Conservation (phyloP, 2,329 filamentous ascomycete species). For the Claviceps lovelessii region DNA sequence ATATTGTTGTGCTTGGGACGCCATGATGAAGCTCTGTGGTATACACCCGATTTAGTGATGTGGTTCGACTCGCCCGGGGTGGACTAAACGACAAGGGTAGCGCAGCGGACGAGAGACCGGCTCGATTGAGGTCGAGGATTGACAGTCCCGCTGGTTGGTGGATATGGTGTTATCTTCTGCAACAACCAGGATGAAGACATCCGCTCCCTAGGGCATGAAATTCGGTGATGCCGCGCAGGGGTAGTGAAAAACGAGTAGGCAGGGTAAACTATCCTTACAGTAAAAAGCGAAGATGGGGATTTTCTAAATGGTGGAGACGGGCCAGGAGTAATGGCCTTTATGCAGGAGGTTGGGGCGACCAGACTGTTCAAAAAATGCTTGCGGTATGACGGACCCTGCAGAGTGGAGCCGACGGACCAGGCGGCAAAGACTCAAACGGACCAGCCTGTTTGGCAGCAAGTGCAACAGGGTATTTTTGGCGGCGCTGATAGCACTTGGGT, state of each 20-base stretch:
- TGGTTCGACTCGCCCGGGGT: background rate
- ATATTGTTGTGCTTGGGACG: conserved; percentile 14
- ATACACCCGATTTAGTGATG: conserved; percentile 19
- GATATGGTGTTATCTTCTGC: background rate
- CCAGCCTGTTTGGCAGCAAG: background rate
- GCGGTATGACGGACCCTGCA: background rate
- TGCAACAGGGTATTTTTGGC: conserved; percentile 3
- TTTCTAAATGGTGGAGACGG: conserved; percentile 1
- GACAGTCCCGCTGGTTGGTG: background rate
- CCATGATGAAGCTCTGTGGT: conserved; percentile 22
- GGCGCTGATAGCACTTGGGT: conserved; percentile 1
- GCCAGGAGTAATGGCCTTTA: conserved; percentile 1
- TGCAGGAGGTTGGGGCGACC: conserved; percentile 5
- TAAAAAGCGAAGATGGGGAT: conserved; percentile 2
- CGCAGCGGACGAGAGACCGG: conserved; percentile 2
- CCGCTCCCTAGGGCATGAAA: background rate
- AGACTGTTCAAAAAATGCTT: conserved; percentile 1
- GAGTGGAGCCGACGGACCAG: conserved; percentile 4
- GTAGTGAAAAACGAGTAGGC: background rate
- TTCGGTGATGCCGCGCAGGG: background rate
- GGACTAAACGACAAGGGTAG: conserved; percentile 1
- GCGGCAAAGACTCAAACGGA: background rate
- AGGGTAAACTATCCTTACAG: background rate
- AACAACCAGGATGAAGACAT: background rate
- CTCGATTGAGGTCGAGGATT: background rate